These are phyloP conservation scores for Trypanosoma vivax DNA, from an alignment of 208 protist genomes.

Conservation along the genomic window DNA sequence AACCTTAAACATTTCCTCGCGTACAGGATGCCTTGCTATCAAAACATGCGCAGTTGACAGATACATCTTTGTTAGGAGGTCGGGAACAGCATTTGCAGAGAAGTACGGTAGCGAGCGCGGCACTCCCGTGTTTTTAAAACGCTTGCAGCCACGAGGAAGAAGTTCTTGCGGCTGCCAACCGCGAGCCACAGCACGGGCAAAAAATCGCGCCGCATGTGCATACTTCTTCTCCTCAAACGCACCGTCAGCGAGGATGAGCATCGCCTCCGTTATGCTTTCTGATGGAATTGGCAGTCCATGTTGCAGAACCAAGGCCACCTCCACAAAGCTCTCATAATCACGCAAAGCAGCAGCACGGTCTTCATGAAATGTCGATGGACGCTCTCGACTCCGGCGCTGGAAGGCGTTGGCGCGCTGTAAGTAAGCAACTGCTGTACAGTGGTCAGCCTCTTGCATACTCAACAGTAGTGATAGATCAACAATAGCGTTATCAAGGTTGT, in stretches of 20 bases:
- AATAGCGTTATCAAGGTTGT: conserved; percentile 66
- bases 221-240: conserved; percentile 53
- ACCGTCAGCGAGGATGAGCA: conserved; percentile 77
- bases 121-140: not conserved
- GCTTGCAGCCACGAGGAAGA: not conserved
- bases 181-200: conserved; percentile 57
- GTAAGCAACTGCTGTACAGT: conserved; percentile 60
- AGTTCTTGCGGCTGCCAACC: conserved; percentile 54
- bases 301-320: conserved; percentile 11
- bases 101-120: not conserved
- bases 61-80: conserved; percentile 69
- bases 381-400: conserved; percentile 24
- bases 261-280: conserved; percentile 53
- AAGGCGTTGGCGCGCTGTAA: conserved; percentile 71
- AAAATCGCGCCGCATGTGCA: conserved; percentile 49
- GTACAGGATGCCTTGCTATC: conserved; percentile 34
- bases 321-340: conserved; percentile 56
- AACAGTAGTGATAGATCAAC: conserved; percentile 74
- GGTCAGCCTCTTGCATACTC: conserved; percentile 28
- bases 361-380: conserved; percentile 22
- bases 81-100: conserved; percentile 13
- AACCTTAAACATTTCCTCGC: conserved; percentile 77
- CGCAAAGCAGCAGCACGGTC: conserved; percentile 47
- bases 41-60: conserved; percentile 61
- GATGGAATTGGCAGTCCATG: conserved; percentile 15